Evolutionary conservation across 2,329 filamentous ascomycete genomes (phyloP).

Genomic region (Drechslerella dactyloides): DNA sequence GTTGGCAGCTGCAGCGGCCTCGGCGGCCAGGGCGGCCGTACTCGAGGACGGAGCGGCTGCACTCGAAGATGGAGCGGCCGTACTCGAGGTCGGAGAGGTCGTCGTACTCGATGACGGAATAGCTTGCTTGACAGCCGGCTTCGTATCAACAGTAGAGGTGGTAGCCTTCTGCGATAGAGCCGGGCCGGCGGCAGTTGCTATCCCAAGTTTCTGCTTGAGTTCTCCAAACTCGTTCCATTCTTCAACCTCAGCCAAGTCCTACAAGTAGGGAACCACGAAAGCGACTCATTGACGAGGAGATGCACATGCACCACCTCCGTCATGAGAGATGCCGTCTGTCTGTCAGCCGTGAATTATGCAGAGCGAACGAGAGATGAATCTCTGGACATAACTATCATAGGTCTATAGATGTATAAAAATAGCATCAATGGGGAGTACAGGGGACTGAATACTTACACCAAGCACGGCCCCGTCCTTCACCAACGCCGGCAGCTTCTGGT

Average conservation of each 20-base stretch:
- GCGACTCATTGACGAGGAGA: background rate
- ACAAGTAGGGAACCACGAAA: conserved; percentile 35
- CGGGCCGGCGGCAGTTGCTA: conserved; percentile 66
- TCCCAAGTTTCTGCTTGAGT: conserved; percentile 80
- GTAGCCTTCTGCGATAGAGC: conserved; percentile 52
- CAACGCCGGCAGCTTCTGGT: conserved; percentile 85
- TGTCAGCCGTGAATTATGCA: background rate
- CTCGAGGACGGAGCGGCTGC: conserved; percentile 1
- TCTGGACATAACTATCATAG: background rate
- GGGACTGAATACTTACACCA: conserved; percentile 70
- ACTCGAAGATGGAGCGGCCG: background rate
- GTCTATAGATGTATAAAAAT: background rate
- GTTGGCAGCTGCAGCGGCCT: conserved; percentile 19
- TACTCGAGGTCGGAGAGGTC: background rate
- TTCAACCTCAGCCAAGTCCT: conserved; percentile 94
- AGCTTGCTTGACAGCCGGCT: conserved; percentile 41
- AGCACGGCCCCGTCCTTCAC: conserved; percentile 86
- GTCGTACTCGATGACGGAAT: no score
- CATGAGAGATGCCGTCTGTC: background rate
- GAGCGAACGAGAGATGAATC: background rate
- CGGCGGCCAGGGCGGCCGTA: conserved; percentile 3
- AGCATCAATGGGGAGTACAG: background rate
- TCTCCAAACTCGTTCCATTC: conserved; percentile 99
- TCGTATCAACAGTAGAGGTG: conserved; percentile 41
- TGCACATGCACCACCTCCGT: background rate